These are phyloP conservation scores for Globisporangium emineosum DNA, from an alignment of 352 stramenopile genomes.

Conservation along the genomic window DNA sequence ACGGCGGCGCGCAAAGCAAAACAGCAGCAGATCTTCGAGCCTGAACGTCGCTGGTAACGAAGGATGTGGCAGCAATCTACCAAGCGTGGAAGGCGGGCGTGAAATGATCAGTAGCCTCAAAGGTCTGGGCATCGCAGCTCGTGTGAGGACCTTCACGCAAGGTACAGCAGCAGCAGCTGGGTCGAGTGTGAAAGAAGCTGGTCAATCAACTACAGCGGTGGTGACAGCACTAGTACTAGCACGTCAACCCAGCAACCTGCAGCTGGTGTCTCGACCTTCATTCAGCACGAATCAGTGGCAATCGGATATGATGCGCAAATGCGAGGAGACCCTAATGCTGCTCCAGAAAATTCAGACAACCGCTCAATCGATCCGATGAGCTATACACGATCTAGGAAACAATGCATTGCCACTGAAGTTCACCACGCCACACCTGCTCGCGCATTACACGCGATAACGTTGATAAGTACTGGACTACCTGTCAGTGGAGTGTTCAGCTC, in stretches of 20 bases:
- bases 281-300: conserved; percentile 25
- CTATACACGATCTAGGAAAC: too few species aligned
- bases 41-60: not conserved
- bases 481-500: too few species aligned
- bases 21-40: not conserved
- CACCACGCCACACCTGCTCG: too few species aligned
- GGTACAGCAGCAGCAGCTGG: not conserved
- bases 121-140: conserved; percentile 1
- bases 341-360: conserved; percentile 42
- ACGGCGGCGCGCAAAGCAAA: conserved; percentile 10
- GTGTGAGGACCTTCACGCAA: not conserved
- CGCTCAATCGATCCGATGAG: not conserved
- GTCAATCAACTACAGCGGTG: not conserved
- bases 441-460: too few species aligned
- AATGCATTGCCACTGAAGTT: too few species aligned
- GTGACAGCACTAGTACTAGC: not conserved
- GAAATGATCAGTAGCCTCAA: conserved; percentile 8
- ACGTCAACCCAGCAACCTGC: not conserved
- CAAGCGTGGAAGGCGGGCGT: not conserved
- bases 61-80: not conserved
- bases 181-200: not conserved
- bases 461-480: too few species aligned
- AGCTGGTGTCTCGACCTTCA: not conserved
- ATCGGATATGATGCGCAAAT: conserved; percentile 41
- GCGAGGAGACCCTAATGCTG: conserved; percentile 36